These are phyloP conservation scores for Macadamia tetraphylla DNA, from an alignment of 164 flowering plant genomes.

Conservation along the genomic window DNA sequence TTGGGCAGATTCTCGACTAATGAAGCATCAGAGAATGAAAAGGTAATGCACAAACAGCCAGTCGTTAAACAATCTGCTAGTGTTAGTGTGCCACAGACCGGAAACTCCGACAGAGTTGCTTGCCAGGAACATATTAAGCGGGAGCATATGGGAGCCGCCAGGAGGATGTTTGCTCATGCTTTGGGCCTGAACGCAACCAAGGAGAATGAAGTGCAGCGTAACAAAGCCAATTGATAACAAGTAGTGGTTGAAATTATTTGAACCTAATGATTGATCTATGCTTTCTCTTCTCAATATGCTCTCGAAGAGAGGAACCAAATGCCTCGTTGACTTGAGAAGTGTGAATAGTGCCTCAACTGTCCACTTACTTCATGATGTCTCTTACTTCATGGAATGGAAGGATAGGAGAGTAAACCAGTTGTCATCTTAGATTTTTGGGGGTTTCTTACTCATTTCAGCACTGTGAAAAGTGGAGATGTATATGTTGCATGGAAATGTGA, in stretches of 20 bases:
- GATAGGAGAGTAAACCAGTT: neutral
- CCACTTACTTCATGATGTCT: neutral
- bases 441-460: neutral
- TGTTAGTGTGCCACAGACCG: slow-evolving; percentile 16
- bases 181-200: slow-evolving; percentile 44
- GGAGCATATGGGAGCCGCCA: slow-evolving; percentile 80
- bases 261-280: neutral
- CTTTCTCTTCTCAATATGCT: neutral
- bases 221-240: slow-evolving; percentile 11
- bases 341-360: neutral
- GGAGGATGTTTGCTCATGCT: slow-evolving; percentile 84
- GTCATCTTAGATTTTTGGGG: neutral
- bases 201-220: slow-evolving; percentile 24
- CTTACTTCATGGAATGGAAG: neutral
- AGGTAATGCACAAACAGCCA: slow-evolving; percentile 12
- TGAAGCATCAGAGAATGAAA: slow-evolving; percentile 9
- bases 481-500: neutral
- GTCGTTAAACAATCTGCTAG: slow-evolving; percentile 5
- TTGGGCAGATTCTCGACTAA: neutral
- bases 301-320: neutral
- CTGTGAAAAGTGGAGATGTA: neutral
- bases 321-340: neutral
- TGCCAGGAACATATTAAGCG: slow-evolving; percentile 28
- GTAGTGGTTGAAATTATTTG: slow-evolving; percentile 2
- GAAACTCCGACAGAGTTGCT: slow-evolving; percentile 16